Evolutionary conservation across 2,329 filamentous ascomycete species (phyloP).

Genomic region (Cadophora luteo-olivacea): DNA sequence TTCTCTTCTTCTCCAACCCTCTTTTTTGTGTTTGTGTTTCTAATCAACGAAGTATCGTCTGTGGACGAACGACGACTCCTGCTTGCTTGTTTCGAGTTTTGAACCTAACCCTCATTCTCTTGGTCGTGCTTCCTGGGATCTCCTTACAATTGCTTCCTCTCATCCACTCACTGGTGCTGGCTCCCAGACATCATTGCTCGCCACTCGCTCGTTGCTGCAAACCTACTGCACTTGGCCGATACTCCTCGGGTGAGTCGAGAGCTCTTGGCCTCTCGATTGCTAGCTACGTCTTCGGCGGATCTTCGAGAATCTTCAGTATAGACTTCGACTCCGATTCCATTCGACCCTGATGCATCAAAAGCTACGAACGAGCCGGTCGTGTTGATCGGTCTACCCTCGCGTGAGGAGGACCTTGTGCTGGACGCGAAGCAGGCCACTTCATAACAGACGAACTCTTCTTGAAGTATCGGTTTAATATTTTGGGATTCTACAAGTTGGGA

Average conservation of each 20-base stretch:
- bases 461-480: constrained; percentile 25
- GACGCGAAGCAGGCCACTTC: constrained; percentile 34
- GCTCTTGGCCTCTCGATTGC: constrained; percentile 34
- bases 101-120: constrained; percentile 36
- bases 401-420: constrained; percentile 27
- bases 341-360: constrained; percentile 39
- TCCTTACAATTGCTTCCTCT: constrained; percentile 21
- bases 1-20: constrained; percentile 26
- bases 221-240: constrained; percentile 16
- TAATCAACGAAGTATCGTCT: background rate
- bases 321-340: constrained; percentile 27
- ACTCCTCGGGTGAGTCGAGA: constrained; percentile 23
- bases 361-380: constrained; percentile 34
- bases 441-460: constrained; percentile 25
- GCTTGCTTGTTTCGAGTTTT: constrained; percentile 37
- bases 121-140: constrained; percentile 33
- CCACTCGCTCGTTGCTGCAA: constrained; percentile 8
- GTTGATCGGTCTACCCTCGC: constrained; percentile 36
- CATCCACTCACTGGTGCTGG: constrained; percentile 15
- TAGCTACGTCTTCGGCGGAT: constrained; percentile 19
- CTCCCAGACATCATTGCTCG: constrained; percentile 5
- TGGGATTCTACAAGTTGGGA: constrained; percentile 16
- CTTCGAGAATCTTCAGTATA: constrained; percentile 6
- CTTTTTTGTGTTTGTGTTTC: constrained; percentile 19
- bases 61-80: constrained; percentile 12